Conservation (phyloP, 2,329 filamentous ascomycete genomes). For the Fusarium acutatum region DNA sequence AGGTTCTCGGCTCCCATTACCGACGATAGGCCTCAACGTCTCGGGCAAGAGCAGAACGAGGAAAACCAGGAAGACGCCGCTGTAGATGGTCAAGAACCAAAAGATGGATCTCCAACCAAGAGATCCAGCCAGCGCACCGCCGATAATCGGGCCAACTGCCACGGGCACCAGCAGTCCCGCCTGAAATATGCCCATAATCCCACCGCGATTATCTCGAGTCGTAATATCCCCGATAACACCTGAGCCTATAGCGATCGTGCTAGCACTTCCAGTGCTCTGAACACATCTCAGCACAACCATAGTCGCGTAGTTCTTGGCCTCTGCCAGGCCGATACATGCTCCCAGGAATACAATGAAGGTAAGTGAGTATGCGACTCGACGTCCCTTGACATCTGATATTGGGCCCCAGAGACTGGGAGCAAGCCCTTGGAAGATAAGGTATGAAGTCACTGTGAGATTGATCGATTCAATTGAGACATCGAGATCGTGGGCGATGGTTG, state of each 20-base stretch:
- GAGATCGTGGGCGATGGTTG: constrained; percentile 54
- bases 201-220: constrained; percentile 40
- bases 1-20: constrained; percentile 54
- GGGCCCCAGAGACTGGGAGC: constrained; percentile 61
- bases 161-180: constrained; percentile 49
- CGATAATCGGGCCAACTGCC: constrained; percentile 53
- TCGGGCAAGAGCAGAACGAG: constrained; percentile 9
- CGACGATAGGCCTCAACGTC: constrained; percentile 22
- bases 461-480: constrained; percentile 50
- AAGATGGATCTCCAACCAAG: constrained; percentile 32
- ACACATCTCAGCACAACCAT: constrained; percentile 56
- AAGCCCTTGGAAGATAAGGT: constrained; percentile 63
- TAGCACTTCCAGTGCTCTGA: constrained; percentile 58
- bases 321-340: constrained; percentile 56
- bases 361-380: constrained; percentile 54
- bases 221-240: constrained; percentile 47
- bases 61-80: neutral
- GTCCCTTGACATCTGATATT: constrained; percentile 56
- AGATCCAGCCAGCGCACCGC: constrained; percentile 49
- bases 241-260: constrained; percentile 44
- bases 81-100: constrained; percentile 32
- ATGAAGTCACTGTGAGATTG: constrained; percentile 57
- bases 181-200: constrained; percentile 42
- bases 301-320: constrained; percentile 52
- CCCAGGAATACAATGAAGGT: constrained; percentile 62